These are phyloP conservation scores for Podaxis sp. DNA, from an alignment of 768 basidiomycete species.

Conservation along the genomic window DNA sequence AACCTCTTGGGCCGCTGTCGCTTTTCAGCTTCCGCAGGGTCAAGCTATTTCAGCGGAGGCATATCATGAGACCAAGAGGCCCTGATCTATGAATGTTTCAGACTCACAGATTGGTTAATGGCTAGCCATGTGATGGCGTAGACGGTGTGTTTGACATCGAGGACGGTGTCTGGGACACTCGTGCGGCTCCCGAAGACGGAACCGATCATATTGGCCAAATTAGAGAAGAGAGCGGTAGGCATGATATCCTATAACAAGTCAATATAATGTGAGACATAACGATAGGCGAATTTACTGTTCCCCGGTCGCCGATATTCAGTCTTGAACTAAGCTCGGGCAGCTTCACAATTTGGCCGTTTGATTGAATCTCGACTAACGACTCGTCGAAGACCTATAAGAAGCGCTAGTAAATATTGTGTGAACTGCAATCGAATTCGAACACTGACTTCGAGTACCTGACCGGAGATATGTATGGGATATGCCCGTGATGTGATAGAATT, in stretches of 20 bases:
- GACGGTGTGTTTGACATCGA: constrained; percentile 73
- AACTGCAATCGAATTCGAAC: constrained; percentile 6
- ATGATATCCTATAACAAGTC: constrained; percentile 56
- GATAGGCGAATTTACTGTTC: constrained; percentile 49
- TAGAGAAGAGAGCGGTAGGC: constrained; percentile 41
- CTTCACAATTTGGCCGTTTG: constrained; percentile 58
- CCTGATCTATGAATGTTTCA: neutral
- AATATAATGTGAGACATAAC: neutral
- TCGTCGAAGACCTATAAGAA: constrained; percentile 75
- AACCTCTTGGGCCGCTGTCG: constrained; percentile 70
- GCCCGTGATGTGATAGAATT: constrained; percentile 5
- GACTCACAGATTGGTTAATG: constrained; percentile 76
- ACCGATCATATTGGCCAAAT: constrained; percentile 46
- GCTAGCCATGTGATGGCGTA: constrained; percentile 87
- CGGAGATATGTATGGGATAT: constrained; percentile 14
- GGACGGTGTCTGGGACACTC: constrained; percentile 58
- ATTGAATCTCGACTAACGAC: constrained; percentile 68
- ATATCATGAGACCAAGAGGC: neutral
- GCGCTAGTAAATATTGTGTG: constrained; percentile 16
- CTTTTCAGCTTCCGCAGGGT: constrained; percentile 49
- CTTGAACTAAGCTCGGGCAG: constrained; percentile 79
- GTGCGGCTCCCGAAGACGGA: constrained; percentile 42
- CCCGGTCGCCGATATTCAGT: constrained; percentile 73
- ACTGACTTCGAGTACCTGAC: constrained; percentile 74
- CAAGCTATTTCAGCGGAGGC: constrained; percentile 48